Conservation (phyloP, 345 rosid genomes). For the Corchorus olitorius region DNA sequence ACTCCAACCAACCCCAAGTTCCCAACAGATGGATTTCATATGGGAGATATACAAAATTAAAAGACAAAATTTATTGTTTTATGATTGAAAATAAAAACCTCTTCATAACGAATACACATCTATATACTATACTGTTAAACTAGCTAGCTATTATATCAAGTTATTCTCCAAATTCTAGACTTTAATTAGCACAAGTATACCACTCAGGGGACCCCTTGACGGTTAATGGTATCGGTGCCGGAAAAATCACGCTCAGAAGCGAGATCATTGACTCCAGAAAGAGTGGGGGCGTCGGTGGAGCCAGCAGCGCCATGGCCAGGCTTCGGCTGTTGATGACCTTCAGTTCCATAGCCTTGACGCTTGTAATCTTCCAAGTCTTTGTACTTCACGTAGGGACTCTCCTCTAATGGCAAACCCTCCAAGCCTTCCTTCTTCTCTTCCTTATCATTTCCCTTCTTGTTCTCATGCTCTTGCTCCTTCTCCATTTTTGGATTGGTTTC, state of each 20-base stretch:
- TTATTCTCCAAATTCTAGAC: too few relatives aligned
- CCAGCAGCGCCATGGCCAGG: slow-evolving; percentile 62
- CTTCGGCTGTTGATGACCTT: slow-evolving; percentile 59
- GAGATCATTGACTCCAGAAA: slow-evolving; percentile 39
- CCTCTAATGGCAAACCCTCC: slow-evolving; percentile 36
- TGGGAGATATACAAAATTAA: too few relatives aligned
- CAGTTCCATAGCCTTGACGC: slow-evolving; percentile 52
- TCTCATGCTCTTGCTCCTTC: slow-evolving; percentile 19
- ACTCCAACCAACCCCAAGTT: too few relatives aligned
- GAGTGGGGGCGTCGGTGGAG: slow-evolving; percentile 77
- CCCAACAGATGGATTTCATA: too few relatives aligned
- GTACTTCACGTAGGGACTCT: slow-evolving; percentile 43
- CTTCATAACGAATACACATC: too few relatives aligned
- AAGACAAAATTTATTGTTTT: too few relatives aligned
- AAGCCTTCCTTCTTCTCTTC: slow-evolving; percentile 17
- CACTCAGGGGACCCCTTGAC: slow-evolving; percentile 30
- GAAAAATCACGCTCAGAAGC: slow-evolving; percentile 25
- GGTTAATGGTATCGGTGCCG: slow-evolving; percentile 29
- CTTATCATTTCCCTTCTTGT: slow-evolving; percentile 5
- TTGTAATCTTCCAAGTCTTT: slow-evolving; percentile 54
- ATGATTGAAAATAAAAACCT: too few relatives aligned
- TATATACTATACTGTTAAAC: too few relatives aligned
- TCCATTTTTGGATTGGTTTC: neutral
- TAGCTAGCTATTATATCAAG: too few relatives aligned
- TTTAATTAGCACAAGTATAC: too few relatives aligned